phyloP scores from a whole-genome alignment of 345 rosid species.

The Cochlearia excelsa region DNA sequence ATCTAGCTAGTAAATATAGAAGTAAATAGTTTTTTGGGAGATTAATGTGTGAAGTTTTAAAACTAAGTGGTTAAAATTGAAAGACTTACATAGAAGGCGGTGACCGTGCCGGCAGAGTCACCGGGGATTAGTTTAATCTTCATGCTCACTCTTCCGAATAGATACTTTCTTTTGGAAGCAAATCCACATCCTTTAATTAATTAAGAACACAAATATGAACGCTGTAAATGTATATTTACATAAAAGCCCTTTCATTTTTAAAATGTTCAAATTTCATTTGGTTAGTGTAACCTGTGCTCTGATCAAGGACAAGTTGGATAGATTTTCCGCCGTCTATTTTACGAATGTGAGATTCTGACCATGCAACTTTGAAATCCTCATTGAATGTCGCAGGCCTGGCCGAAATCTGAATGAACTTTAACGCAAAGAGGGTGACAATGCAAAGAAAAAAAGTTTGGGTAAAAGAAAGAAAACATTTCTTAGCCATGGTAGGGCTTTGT shows the following conservation, averaged over 20 bases:
- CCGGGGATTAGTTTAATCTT: conserved; percentile 90
- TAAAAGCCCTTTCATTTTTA: neutral
- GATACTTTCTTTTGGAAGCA: conserved; percentile 67
- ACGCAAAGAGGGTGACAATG: conserved; percentile 31
- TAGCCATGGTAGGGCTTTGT: conserved; percentile 25
- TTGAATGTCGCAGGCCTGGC: conserved; percentile 62
- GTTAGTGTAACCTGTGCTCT: conserved; percentile 52
- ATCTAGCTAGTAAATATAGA: neutral
- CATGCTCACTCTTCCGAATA: conserved; percentile 88
- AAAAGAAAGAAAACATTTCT: neutral
- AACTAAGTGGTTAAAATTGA: neutral
- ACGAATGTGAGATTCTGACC: conserved; percentile 71
- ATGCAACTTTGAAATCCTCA: conserved; percentile 62
- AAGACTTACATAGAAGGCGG: conserved; percentile 78
- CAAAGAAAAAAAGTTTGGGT: conserved; percentile 23
- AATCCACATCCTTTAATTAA: conserved; percentile 71
- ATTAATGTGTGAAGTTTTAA: neutral
- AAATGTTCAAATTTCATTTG: neutral
- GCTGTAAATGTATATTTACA: neutral
- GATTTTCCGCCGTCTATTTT: conserved; percentile 69
- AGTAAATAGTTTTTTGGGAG: too few relatives aligned
- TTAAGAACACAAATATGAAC: neutral
- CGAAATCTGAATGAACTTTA: conserved; percentile 30
- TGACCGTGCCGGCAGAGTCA: conserved; percentile 98
- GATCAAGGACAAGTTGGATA: conserved; percentile 81